These are phyloP conservation scores for Pseudogymnoascus sp. DNA, from an alignment of 2,329 filamentous ascomycete genomes.

Conservation along the genomic window DNA sequence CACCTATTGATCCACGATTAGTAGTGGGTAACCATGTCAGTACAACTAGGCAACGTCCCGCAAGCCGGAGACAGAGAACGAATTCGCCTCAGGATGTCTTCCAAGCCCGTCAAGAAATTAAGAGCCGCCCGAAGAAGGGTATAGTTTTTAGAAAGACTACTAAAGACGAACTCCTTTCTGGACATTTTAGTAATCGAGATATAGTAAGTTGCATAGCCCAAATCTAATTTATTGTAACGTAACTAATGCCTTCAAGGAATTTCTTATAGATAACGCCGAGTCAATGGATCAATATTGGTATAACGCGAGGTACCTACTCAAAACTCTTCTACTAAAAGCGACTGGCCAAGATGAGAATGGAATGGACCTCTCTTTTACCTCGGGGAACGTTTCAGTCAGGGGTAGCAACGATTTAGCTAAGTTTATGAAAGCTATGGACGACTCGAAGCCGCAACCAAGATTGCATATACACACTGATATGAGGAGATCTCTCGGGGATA, in stretches of 20 bases:
- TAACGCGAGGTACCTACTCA: constrained; percentile 21
- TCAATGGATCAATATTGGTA: constrained; percentile 24
- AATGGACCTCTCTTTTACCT: constrained; percentile 24
- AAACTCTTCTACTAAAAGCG: constrained; percentile 23
- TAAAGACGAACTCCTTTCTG: not conserved
- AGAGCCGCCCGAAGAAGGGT: not conserved
- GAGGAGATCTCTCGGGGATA: constrained; percentile 12
- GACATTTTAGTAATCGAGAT: constrained; percentile 15
- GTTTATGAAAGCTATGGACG: constrained; percentile 12
- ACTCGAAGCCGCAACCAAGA: not conserved
- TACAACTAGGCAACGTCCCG: not conserved
- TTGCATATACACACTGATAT: constrained; percentile 13
- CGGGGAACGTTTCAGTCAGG: not conserved
- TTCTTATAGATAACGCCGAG: constrained; percentile 26
- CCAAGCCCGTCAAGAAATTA: not conserved
- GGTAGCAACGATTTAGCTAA: not conserved
- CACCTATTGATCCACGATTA: not conserved
- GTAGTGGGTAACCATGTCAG: no score
- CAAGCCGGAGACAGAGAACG: not conserved
- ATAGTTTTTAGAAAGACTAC: not conserved
- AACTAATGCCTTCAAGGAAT: constrained; percentile 18
- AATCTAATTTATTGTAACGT: not conserved
- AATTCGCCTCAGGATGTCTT: not conserved
- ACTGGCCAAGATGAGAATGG: constrained; percentile 26
- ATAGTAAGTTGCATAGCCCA: constrained; percentile 11